Conservation (phyloP, 1,139 yeast species). For the Schwanniomyces etchellsii region DNA sequence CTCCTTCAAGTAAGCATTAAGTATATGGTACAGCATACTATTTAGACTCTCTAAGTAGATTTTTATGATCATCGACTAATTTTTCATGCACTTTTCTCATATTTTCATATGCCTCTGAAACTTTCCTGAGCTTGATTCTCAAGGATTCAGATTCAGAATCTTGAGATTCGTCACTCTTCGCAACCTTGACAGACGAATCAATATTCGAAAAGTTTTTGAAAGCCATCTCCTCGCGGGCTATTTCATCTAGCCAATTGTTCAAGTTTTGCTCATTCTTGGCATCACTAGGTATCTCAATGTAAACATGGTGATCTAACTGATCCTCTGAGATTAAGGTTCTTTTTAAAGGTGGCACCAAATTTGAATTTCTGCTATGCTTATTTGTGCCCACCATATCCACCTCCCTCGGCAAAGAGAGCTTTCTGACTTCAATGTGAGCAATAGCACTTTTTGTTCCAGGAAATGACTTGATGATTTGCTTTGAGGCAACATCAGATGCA, state of each 20-base stretch:
- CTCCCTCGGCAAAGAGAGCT: constrained; percentile 11
- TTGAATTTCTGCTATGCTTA: constrained; percentile 24
- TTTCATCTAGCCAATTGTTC: constrained; percentile 38
- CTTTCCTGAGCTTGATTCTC: constrained; percentile 41
- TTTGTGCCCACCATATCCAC: constrained; percentile 6
- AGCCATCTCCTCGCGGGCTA: constrained; percentile 46
- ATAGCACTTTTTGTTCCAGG: constrained; percentile 46
- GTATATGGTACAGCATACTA: constrained; percentile 1
- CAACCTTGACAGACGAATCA: constrained; percentile 25
- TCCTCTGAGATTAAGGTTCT: constrained; percentile 46
- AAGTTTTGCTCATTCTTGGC: constrained; percentile 14
- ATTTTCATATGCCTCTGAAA: constrained; percentile 54
- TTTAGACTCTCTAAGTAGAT: constrained; percentile 17
- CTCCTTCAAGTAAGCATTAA: constrained; percentile 34
- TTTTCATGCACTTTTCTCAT: constrained; percentile 58
- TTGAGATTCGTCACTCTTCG: constrained; percentile 7
- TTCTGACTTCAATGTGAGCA: constrained; percentile 18
- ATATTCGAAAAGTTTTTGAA: constrained; percentile 39
- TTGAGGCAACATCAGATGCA: constrained; percentile 68
- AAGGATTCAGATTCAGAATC: constrained; percentile 17
- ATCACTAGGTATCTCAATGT: constrained; percentile 34
- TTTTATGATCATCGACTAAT: constrained; percentile 48
- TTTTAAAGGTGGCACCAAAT: constrained; percentile 52
- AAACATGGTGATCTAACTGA: constrained; percentile 45
- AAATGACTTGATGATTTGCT: constrained; percentile 66